Conservation (phyloP, 2,329 filamentous ascomycete genomes). For the Alternaria sp. region DNA sequence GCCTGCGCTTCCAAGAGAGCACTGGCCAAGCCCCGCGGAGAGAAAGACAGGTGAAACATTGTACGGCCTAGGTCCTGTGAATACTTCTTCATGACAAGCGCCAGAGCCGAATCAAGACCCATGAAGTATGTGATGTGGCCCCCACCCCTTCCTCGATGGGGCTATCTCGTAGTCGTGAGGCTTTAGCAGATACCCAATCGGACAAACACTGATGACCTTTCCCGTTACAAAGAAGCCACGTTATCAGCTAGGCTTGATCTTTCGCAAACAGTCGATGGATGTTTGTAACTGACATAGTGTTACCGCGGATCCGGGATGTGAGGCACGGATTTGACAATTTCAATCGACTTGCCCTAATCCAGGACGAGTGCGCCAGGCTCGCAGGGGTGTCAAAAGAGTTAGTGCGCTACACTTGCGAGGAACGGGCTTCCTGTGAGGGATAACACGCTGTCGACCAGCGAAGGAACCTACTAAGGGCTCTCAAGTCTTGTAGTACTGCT, state of each 20-base stretch:
- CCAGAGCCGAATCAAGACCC: not conserved
- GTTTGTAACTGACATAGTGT: slow-evolving; percentile 19
- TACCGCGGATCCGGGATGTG: slow-evolving; percentile 26
- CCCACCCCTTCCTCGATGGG: not conserved
- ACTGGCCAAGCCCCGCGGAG: slow-evolving; percentile 5
- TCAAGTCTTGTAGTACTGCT: not conserved
- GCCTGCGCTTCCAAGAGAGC: slow-evolving; percentile 9
- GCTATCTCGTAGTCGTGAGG: not conserved
- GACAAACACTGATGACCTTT: slow-evolving; percentile 5
- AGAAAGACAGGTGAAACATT: slow-evolving; percentile 18
- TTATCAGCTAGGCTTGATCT: not conserved
- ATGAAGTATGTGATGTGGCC: not conserved
- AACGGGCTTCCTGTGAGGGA: not conserved
- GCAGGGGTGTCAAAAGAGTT: not conserved
- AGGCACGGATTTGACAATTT: slow-evolving; percentile 6
- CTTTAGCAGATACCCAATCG: not conserved
- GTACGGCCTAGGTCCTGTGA: slow-evolving; percentile 12
- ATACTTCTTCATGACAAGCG: slow-evolving; percentile 8
- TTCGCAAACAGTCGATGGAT: slow-evolving; percentile 2
- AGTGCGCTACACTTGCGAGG: not conserved
- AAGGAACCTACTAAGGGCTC: not conserved
- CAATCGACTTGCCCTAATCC: not conserved
- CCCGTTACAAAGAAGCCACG: not conserved
- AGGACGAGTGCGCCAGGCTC: not conserved
- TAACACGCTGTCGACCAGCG: not conserved